These are phyloP conservation scores for Trypanosoma brucei DNA, from an alignment of 208 protist genomes.

Conservation along the genomic window DNA sequence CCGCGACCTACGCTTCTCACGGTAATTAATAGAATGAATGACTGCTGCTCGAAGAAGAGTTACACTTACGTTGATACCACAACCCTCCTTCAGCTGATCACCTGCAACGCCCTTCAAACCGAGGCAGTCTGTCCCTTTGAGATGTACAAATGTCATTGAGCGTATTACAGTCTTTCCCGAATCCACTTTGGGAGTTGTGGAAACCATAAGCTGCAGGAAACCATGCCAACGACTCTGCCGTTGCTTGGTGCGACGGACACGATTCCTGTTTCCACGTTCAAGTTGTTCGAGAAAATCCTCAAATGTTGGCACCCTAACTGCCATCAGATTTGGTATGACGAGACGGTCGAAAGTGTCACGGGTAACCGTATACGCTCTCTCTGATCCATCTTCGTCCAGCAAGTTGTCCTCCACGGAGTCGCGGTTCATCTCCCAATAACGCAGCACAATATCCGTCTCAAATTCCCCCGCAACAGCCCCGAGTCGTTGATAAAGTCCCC, in stretches of 20 bases:
- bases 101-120: constrained; percentile 60
- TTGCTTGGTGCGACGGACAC: constrained; percentile 47
- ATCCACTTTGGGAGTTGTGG: constrained; percentile 50
- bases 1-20: constrained; percentile 30
- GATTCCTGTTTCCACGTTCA: constrained; percentile 44
- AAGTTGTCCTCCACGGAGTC: constrained; percentile 75
- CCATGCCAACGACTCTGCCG: constrained; percentile 78
- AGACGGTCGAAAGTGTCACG: constrained; percentile 66
- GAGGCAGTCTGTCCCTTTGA: constrained; percentile 79
- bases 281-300: constrained; percentile 67
- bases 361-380: constrained; percentile 40
- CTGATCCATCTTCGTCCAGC: constrained; percentile 19
- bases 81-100: constrained; percentile 39
- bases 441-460: constrained; percentile 57
- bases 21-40: constrained; percentile 84
- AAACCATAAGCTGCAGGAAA: constrained; percentile 79
- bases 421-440: constrained; percentile 87
- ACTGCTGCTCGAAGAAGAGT: constrained; percentile 74
- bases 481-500: constrained; percentile 69
- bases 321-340: constrained; percentile 61
- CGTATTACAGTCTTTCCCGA: constrained; percentile 60
- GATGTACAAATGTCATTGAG: constrained; percentile 85
- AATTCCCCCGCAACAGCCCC: constrained; percentile 38
- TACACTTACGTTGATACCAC: constrained; percentile 80
- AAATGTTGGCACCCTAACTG: constrained; percentile 51